Evolutionary conservation across 257 asterid genomes (phyloP).

Genomic region (Paulownia fortunei): DNA sequence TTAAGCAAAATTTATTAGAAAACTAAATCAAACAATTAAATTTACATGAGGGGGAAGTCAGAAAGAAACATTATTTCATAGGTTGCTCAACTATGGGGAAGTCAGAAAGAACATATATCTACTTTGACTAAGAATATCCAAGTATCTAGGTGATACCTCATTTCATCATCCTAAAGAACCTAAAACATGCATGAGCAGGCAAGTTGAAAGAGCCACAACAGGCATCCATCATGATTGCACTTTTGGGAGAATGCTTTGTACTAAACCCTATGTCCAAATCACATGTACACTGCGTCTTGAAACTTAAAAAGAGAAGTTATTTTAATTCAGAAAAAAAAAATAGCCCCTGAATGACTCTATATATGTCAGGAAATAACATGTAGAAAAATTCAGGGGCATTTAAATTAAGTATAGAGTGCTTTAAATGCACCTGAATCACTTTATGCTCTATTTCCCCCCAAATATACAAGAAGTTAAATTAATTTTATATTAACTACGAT

Average conservation of each 20-base stretch:
- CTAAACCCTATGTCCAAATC: neutral
- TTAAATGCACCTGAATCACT: neutral
- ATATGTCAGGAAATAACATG: neutral
- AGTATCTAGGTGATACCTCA: neutral
- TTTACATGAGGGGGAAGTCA: neutral
- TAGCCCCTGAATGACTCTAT: neutral
- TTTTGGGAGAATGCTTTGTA: neutral
- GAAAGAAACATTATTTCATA: neutral
- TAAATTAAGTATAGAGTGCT: neutral
- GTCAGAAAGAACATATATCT: neutral
- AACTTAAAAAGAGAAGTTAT: neutral
- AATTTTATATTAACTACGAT: no score
- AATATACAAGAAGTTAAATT: no score
- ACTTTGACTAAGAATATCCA: neutral
- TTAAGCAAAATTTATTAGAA: neutral
- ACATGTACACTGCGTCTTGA: neutral
- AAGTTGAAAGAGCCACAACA: neutral
- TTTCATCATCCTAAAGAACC: neutral
- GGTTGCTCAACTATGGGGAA: neutral
- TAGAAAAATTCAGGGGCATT: no score
- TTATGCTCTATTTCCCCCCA: neutral
- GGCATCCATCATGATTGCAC: neutral
- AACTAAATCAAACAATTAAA: neutral
- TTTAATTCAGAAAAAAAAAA: neutral
- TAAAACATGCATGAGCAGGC: neutral